phyloP scores from a whole-genome alignment of 495 filamentous ascomycete species.

The Talaromyces wortmannii region DNA sequence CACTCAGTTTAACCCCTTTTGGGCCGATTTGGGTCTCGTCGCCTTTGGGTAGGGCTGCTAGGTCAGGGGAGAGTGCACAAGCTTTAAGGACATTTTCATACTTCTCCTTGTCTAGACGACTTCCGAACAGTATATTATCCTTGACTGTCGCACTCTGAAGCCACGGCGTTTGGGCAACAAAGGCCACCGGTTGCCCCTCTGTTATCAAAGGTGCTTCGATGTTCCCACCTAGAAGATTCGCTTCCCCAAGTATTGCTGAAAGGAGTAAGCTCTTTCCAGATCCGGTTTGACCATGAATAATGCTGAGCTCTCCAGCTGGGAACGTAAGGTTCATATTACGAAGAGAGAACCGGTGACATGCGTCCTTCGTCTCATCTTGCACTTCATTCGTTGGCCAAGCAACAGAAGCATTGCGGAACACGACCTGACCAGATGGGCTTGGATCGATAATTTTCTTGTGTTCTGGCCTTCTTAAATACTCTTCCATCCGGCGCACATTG shows the following conservation, averaged over 20 bases:
- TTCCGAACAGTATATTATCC: slow-evolving; percentile 69
- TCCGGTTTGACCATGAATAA: slow-evolving; percentile 62
- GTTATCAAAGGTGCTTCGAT: slow-evolving; percentile 45
- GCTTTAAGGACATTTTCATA: slow-evolving; percentile 38
- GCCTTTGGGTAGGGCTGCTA: slow-evolving; percentile 71
- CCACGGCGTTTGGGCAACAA: slow-evolving; percentile 74
- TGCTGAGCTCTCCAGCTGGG: slow-evolving; percentile 49
- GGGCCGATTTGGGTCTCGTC: slow-evolving; percentile 74
- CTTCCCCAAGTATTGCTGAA: slow-evolving; percentile 59
- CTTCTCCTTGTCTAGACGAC: slow-evolving; percentile 45
- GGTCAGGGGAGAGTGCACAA: slow-evolving; percentile 62
- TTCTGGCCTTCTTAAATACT: slow-evolving; percentile 52
- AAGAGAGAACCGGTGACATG: slow-evolving; percentile 49
- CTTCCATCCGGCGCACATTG: slow-evolving; percentile 52
- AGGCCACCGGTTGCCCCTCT: slow-evolving; percentile 41
- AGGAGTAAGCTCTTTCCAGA: slow-evolving; percentile 63
- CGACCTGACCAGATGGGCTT: slow-evolving; percentile 42
- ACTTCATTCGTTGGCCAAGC: slow-evolving; percentile 48
- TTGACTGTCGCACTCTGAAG: slow-evolving; percentile 73
- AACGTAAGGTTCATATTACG: slow-evolving; percentile 50
- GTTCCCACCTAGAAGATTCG: slow-evolving; percentile 44
- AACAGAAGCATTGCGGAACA: slow-evolving; percentile 52
- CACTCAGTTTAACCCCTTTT: slow-evolving; percentile 71
- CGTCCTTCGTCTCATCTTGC: slow-evolving; percentile 21
- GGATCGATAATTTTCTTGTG: slow-evolving; percentile 40